These are phyloP conservation scores for Monilinia polystroma DNA, from an alignment of 2,329 filamentous ascomycete species.

Conservation along the genomic window DNA sequence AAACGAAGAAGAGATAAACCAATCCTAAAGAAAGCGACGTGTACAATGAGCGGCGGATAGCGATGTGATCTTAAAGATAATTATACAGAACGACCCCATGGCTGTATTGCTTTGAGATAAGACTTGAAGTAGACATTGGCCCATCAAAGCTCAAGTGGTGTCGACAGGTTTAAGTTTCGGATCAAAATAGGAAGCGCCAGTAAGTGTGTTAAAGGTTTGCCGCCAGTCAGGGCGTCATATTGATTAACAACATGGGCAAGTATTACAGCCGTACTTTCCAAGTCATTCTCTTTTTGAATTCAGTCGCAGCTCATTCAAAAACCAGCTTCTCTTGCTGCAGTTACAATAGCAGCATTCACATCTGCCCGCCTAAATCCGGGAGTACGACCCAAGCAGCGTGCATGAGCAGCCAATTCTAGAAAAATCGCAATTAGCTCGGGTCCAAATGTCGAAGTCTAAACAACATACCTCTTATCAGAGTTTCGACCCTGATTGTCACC, in stretches of 20 bases:
- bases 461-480: slow-evolving; percentile 39
- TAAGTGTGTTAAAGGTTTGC: not conserved
- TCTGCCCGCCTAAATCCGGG: slow-evolving; percentile 39
- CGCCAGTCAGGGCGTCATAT: not conserved
- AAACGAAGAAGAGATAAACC: not conserved
- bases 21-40: not conserved
- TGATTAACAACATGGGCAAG: not conserved
- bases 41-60: not conserved
- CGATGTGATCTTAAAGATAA: not conserved
- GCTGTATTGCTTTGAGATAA: not conserved
- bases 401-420: slow-evolving; percentile 36
- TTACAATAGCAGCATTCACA: slow-evolving; percentile 38
- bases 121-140: not conserved
- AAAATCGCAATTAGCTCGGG: not conserved
- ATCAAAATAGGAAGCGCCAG: not conserved
- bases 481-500: slow-evolving; percentile 38
- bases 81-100: not conserved
- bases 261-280: not conserved
- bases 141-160: not conserved
- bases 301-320: not conserved
- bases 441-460: not conserved
- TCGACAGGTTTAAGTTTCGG: not conserved
- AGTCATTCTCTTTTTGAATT: not conserved
- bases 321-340: slow-evolving; percentile 16
- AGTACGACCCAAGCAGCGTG: slow-evolving; percentile 38